phyloP scores from a whole-genome alignment of 176 grass and related monocot species.

The Hsuehochloa calcarea region DNA sequence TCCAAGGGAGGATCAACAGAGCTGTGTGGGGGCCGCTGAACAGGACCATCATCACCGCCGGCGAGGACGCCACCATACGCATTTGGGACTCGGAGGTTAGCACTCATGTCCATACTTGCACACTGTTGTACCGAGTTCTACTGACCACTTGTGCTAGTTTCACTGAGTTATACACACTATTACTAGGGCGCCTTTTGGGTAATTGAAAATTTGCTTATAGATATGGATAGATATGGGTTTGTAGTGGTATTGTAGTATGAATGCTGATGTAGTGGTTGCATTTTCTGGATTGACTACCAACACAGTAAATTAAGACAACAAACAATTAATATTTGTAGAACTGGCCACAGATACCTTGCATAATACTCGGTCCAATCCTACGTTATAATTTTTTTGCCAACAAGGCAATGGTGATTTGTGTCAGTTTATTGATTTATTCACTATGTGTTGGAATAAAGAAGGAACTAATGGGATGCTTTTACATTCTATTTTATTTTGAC shows the following conservation, averaged over 20 bases:
- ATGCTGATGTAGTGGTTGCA: not conserved
- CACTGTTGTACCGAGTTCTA: not conserved
- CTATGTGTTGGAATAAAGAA: not conserved
- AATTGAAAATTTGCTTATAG: not conserved
- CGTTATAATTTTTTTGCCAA: not conserved
- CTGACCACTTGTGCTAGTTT: no score
- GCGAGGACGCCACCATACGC: conserved; percentile 79
- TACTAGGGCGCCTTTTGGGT: not conserved
- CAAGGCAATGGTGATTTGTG: not conserved
- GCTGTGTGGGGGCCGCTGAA: conserved; percentile 88
- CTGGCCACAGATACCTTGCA: not conserved
- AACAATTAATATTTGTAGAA: not conserved
- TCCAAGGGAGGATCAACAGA: conserved; percentile 87
- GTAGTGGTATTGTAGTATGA: not conserved
- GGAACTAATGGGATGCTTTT: conserved; percentile 12
- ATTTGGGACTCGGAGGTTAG: conserved; percentile 88
- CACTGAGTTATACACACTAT: not conserved
- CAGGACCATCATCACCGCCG: conserved; percentile 85
- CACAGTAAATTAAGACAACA: not conserved
- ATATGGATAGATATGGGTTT: not conserved
- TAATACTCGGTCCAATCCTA: not conserved
- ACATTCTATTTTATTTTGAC: conserved; percentile 8
- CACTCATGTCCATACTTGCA: not conserved
- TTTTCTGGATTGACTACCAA: not conserved
- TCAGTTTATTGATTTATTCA: not conserved